A percentile compares a stretch with the other conserved stretches of the same genome.
Conservation (phyloP, 768 basidiomycete species). For the Leccinum disarticulatum region DNA sequence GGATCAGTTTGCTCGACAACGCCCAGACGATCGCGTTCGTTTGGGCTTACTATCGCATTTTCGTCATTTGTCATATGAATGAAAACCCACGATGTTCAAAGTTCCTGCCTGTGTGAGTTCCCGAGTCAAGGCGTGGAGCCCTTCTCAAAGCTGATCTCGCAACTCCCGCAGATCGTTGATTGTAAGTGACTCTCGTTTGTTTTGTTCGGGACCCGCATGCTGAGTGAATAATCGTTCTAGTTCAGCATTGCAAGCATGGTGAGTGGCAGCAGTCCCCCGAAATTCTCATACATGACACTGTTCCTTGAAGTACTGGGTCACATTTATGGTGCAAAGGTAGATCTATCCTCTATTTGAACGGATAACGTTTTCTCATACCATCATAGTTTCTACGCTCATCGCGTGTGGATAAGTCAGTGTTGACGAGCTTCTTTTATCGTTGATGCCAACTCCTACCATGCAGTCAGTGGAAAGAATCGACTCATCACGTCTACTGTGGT, state of each 20-base stretch:
- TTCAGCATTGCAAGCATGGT: not conserved
- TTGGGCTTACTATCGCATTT: not conserved
- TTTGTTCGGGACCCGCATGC: not conserved
- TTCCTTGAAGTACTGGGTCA: conserved; percentile 14
- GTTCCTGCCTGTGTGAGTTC: conserved; percentile 11
- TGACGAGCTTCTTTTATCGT: not conserved
- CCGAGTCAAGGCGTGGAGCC: not conserved
- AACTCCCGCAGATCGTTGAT: not conserved
- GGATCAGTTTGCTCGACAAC: conserved; percentile 10
- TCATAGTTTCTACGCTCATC: conserved; percentile 27
- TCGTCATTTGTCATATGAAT: conserved; percentile 14
- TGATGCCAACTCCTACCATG: not conserved
- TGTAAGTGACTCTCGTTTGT: not conserved
- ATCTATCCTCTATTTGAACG: not conserved
- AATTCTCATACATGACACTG: not conserved
- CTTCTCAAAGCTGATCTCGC: not conserved
- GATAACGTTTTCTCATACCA: not conserved
- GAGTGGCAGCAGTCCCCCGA: not conserved
- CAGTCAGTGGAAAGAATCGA: conserved; percentile 22
- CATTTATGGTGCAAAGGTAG: conserved; percentile 25
- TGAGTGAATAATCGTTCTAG: conserved; percentile 5
- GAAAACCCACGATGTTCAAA: not conserved
- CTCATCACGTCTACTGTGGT: conserved; percentile 17
- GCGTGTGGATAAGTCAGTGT: conserved; percentile 28
- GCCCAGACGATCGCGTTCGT: not conserved